These are phyloP conservation scores for Neurospora sp. DNA, from an alignment of 495 filamentous ascomycete species.

Conservation along the genomic window DNA sequence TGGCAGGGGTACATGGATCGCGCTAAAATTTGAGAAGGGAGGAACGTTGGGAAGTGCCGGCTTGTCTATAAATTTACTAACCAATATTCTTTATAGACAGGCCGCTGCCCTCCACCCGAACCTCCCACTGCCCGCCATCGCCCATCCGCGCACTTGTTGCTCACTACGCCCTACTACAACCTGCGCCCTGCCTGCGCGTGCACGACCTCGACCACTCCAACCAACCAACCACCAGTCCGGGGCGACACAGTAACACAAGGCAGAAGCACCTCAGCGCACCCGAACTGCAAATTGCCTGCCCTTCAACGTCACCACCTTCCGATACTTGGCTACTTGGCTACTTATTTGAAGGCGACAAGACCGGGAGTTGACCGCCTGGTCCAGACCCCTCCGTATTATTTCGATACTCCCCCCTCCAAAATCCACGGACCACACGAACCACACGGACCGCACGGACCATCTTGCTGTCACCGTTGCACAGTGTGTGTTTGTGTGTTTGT, in stretches of 20 bases:
- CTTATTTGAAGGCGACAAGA: background rate
- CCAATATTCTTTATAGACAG: conserved; percentile 31
- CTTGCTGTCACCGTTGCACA: background rate
- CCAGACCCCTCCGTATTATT: background rate
- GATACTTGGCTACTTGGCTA: background rate
- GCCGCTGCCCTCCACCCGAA: conserved; percentile 28
- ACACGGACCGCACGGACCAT: background rate
- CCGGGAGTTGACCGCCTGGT: background rate
- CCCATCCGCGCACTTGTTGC: conserved; percentile 12
- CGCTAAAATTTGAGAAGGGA: conserved; percentile 23
- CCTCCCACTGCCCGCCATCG: conserved; percentile 14
- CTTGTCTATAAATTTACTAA: conserved; percentile 32
- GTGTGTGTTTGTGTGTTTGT: background rate
- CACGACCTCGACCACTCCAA: background rate
- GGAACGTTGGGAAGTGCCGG: conserved; percentile 20
- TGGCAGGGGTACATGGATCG: conserved; percentile 16
- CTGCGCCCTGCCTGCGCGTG: background rate
- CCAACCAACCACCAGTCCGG: background rate
- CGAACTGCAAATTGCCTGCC: background rate
- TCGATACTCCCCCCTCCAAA: background rate
- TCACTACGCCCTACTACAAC: conserved; percentile 6
- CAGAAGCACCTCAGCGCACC: background rate
- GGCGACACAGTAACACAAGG: conserved; percentile 4
- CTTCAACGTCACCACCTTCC: background rate
- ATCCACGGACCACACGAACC: background rate